Evolutionary conservation across 1,284 basidiomycete genomes (phyloP), one percentile per base, ranked within the genome.

Genomic region (Xerocomus amazonicus): DNA sequence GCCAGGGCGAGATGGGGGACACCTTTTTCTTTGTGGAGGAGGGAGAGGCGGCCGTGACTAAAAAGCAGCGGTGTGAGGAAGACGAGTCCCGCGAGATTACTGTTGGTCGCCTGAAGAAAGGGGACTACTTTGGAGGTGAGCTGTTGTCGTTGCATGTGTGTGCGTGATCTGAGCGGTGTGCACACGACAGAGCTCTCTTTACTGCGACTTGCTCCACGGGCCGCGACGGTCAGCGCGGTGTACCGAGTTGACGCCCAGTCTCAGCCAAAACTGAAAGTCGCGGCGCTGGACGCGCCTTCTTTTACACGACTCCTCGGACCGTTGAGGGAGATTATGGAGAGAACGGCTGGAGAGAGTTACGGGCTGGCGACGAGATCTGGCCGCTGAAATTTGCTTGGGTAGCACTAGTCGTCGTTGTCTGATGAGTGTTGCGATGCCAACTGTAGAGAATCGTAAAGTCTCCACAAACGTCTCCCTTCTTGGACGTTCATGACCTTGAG

Each of bases 11-110:
- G 58, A 84, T 90, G 69, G 96, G 97, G 8, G 91, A 96, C 60
- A 94, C 93, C 45, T 99, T 99, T 73, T 99, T 94, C 78, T 91
- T 99, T 58, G 85, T 99, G 47, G 94, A 98, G 65, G 90, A 92
- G 58, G 96, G 96, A 17, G 81, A 89, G 55, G 96, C 95, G 3
- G 76, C 87, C 49, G 94, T 94, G 4, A 88, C 88, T 50, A 97
- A 97, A 75, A 73, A 72, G 37, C 79, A 84, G 56, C 72, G 73
- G 51, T 75, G 72, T 26, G 80, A 81, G 8, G 78, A 82, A 39
- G 85, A 84, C 1, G 76, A 81, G 45, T 68, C 74, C 53, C 73
- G 75, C 44, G 87, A 90, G 56, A 74, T 84, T 19, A 73, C 78
- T 9, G 90, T 97, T 10, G 90, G 89, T 14, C 79, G 75, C 50